Base-by-base conservation (phyloP, 805 yeast species). In the Yamadazyma laniorum region DNA sequence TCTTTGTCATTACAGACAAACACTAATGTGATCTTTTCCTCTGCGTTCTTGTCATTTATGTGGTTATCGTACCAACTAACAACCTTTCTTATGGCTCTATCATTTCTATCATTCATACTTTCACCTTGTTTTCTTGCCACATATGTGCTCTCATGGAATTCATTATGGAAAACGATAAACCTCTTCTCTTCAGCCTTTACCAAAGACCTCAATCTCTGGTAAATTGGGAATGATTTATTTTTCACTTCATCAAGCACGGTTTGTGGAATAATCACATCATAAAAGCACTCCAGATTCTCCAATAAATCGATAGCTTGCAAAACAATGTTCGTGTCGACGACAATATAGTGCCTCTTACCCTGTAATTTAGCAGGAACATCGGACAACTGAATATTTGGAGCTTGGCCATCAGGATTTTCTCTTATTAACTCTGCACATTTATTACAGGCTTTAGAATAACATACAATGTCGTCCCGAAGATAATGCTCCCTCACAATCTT, bases 401-500 rank as follows among this genome's bases (percentile, higher is more conserved):
- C 51, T 38, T 80, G 72, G 25, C 91, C 93, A 14, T 72, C 68
- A 12, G 91, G 80, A 56, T 82, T 81, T 6, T 85, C 74, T 32
- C 76, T 72, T 11, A 77, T 64, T 21, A 72, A 66, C 18, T 63
- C 63, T 9, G 67, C 62, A 60, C 99, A 93, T 25, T 53, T 56
- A 7, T 63, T 53, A 61, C 99, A 93, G 1, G 76, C 66, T 46
- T 66, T 70, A 2, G 96, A 86, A 37, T 82, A 79, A 61, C 99
- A 93, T 14, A 97, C 95, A 35, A 93, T 88, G 61, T 93, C 99
- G 37, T 77, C 79, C 59, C 99, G 75, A 40, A 93, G 67, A 56
- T 93, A 93, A 61, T 91, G 99, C 57, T 93, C 99, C 48, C 97
- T 74, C 7, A 91, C 95, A 18, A 93, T 76, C 58, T 93, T 91